phyloP scores from a whole-genome alignment of 495 filamentous ascomycete species.

The Lasiosphaeria miniovina region DNA sequence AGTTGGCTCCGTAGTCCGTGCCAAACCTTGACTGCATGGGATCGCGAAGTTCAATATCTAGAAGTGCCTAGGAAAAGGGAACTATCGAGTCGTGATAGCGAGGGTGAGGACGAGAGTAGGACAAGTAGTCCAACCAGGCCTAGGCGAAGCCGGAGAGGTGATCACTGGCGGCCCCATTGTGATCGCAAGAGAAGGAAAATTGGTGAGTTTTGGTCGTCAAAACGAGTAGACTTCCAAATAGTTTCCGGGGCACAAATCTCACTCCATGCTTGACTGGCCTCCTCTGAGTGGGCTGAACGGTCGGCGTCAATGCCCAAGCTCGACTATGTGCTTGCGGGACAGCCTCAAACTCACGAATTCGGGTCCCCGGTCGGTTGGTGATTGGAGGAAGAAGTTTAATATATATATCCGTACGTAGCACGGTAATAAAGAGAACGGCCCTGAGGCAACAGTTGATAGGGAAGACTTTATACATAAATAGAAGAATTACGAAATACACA shows the following conservation, averaged over 20 bases:
- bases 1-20: conserved; percentile 81
- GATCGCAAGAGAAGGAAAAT: conserved; percentile 9
- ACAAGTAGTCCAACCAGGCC: neutral
- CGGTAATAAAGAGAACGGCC: too few species aligned
- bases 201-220: neutral
- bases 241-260: neutral
- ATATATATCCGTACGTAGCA: too few species aligned
- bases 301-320: too few species aligned
- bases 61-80: conserved; percentile 1
- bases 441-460: too few species aligned
- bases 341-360: too few species aligned
- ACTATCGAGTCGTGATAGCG: neutral
- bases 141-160: conserved; percentile 14
- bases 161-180: conserved; percentile 21
- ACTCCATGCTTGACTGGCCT: neutral
- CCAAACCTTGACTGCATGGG: conserved; percentile 67
- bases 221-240: neutral
- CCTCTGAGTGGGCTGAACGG: too few species aligned
- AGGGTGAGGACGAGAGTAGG: neutral
- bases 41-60: conserved; percentile 74
- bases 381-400: too few species aligned
- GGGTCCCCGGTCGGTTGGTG: too few species aligned
- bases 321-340: too few species aligned
- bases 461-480: too few species aligned
- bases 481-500: too few species aligned